Evolutionary conservation across 139 green algal genomes (phyloP).

Genomic region (Volvox africanus): DNA sequence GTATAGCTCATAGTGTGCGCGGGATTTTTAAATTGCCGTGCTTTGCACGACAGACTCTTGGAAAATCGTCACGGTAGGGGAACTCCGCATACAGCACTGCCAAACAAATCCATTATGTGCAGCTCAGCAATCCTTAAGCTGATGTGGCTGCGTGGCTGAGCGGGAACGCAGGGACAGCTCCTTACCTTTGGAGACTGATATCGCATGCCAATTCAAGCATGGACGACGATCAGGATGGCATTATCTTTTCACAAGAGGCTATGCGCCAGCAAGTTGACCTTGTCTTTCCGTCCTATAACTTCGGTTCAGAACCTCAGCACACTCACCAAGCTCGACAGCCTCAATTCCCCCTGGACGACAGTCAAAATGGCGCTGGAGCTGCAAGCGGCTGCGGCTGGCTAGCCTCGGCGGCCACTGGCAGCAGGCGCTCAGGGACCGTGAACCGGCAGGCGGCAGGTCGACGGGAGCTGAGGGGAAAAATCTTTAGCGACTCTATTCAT

Average conservation of each 20-base stretch:
- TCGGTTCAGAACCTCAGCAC: neutral
- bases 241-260: constrained; percentile 19
- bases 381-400: neutral
- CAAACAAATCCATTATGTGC: too few species aligned
- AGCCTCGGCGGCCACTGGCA: neutral
- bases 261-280: neutral
- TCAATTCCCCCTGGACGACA: neutral
- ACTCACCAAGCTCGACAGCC: neutral
- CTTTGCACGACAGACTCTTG: too few species aligned
- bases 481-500: constrained; percentile 34
- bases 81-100: too few species aligned
- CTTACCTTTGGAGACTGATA: too few species aligned
- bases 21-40: neutral
- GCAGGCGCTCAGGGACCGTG: neutral
- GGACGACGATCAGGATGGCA: constrained; percentile 18
- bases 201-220: neutral
- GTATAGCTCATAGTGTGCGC: too few species aligned
- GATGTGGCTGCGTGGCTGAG: too few species aligned
- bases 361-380: neutral
- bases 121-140: too few species aligned
- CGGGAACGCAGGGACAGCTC: too few species aligned
- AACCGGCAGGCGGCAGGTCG: neutral
- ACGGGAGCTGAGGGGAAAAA: neutral
- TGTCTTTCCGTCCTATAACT: constrained; percentile 6
- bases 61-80: too few species aligned